Base-by-base conservation (phyloP, 2,329 filamentous ascomycete genomes). In the Cercospora sp. region DNA sequence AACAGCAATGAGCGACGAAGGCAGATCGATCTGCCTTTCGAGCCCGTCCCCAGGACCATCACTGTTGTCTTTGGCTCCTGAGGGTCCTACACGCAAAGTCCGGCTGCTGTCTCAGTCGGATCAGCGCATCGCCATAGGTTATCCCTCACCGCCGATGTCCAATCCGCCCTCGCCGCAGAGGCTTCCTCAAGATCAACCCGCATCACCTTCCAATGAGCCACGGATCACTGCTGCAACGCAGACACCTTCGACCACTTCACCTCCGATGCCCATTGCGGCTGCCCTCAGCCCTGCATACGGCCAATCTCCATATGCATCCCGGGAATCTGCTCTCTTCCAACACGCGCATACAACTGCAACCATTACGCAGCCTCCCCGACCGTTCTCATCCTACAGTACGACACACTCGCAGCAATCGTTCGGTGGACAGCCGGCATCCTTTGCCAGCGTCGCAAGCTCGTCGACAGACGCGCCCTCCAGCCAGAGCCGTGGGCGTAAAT, bases 71-170 rank as follows among this genome's bases (percentile, higher is more conserved):
- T 45, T 67, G 64, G 45, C 33, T 42, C 26, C 59, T 55, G 69
- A 60, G 51, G 60, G 62, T 62, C 61, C 69, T 59, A 73, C 71
- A 63, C 67, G 72, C 60, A 72, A 71, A 70, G 31, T 68, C 45
- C 57, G 61, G 64, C 60, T 59, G 42, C 51, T 55, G 51, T 48
- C 67, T 45, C 58, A 57, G 48, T 53, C 55, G 58, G 42, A 53
- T 58, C 58, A 63, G 53, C 59, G 31, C 36, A 61, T 60, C 60
- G 69, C 70, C 65, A 36, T 66, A 48, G 63, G 63, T 33, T 84
- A 83, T 76, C 82, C 81, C 68, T 84, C 82, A 73, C 82, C 82
- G 77, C 82, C 82, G 77, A 84, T 84, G 83, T 84, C 83, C 79
- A 81, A 80, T 77, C 79, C 82, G 73, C 80, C 81, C 66, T 83